These are phyloP conservation scores for Juncus inflexus DNA, from an alignment of 176 grass and related monocot species.

Conservation along the genomic window DNA sequence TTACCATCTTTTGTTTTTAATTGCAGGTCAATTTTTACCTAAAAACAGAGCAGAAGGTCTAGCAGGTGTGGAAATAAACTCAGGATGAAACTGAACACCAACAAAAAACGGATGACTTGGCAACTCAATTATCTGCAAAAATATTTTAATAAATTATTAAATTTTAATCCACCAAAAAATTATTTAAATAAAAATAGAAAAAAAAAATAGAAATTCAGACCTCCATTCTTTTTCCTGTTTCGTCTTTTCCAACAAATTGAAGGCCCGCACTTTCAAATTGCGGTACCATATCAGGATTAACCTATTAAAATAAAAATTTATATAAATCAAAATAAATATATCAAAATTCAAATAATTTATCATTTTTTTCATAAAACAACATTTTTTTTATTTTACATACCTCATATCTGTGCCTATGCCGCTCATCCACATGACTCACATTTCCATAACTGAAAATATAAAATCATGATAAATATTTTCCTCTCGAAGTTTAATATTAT, in stretches of 20 bases:
- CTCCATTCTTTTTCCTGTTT: constrained; percentile 82
- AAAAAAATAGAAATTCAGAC: constrained; percentile 25
- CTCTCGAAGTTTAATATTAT: neutral
- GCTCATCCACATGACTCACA: constrained; percentile 62
- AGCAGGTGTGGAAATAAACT: constrained; percentile 92
- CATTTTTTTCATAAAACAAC: neutral
- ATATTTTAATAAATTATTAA: too few species aligned
- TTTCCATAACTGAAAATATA: constrained; percentile 48
- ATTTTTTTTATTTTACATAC: constrained; percentile 18
- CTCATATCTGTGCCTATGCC: constrained; percentile 97
- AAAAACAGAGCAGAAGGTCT: constrained; percentile 88
- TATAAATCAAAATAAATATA: too few species aligned
- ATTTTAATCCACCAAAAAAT: neutral
- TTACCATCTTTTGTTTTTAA: neutral
- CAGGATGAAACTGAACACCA: constrained; percentile 92
- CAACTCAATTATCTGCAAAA: constrained; percentile 82
- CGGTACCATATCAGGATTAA: constrained; percentile 86
- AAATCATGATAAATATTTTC: too few species aligned
- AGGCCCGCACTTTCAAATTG: constrained; percentile 90
- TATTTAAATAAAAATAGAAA: neutral
- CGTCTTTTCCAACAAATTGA: constrained; percentile 76
- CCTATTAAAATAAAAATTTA: constrained; percentile 29
- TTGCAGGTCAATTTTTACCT: constrained; percentile 43
- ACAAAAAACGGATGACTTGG: constrained; percentile 75
- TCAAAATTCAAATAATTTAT: neutral